Base-by-base conservation (phyloP, 768 basidiomycete genomes). In the Mrakia blollopis region DNA sequence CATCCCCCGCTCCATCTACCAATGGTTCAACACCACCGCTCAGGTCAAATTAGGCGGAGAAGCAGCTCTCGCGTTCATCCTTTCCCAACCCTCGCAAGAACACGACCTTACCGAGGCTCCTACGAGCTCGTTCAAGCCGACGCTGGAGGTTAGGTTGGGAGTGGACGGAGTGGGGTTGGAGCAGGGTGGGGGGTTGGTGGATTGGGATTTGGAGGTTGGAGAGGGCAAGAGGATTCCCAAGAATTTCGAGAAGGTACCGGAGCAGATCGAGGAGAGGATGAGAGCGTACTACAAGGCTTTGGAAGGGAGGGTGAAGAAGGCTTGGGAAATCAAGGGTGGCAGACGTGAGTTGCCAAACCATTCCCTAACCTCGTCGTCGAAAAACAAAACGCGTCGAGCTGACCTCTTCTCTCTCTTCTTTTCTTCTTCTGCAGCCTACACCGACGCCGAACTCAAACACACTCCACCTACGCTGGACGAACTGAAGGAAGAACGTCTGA, bases 31-130 rank as follows among this genome's bases (percentile, higher is more conserved):
- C 68, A 70, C 65, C 13, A 30, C 50, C 9, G 67, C 32, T 9
- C 41, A 78, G 2, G 63, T 67, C 50, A 54, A 61, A 18, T 21
- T 78, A 16, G 77, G 73, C 37, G 77, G 50, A 39, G 77, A 78
- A 52, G 77, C 77, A 2, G 77, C 77, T 18, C n/a, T 78, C n/a
- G 73, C 77, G 1, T 74, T 78, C 77, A 74, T 78, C 63, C 73
- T 78, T 21, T 25, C n/a, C 39, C 13, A 30, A 11, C 65, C 72
- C 13, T 30, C 37, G 0, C 1, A 2, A 2, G 70, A 73, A 7
- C 39, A 74, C 57, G 44, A 25, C 28, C 23, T 35, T 11, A 63
- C 76, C 0, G 35, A 44, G 6, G 50, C 44, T 13, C 69, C 30
- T 6, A 37, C 25, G 0, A 32, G 13, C 14, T 21, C 57, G 35